These are phyloP conservation scores for Rhamnella rubrinervis DNA, from an alignment of 331 rosid genomes.

Conservation along the genomic window DNA sequence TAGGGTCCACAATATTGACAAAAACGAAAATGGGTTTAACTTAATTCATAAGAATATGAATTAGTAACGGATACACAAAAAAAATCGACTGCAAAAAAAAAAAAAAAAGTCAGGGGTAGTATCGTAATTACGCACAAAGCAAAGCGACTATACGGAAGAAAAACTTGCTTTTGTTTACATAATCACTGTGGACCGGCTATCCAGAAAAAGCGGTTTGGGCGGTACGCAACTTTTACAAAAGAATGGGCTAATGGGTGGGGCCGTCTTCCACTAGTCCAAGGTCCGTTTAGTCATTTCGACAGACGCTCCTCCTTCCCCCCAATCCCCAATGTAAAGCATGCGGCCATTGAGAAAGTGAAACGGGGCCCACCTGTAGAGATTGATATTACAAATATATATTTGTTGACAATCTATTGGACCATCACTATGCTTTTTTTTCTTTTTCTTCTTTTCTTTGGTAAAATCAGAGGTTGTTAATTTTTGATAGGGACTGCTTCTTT, in stretches of 20 bases:
- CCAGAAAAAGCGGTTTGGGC: constrained; percentile 19
- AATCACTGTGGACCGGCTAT: constrained; percentile 16
- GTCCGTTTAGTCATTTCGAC: constrained; percentile 25
- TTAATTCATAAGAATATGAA: no score
- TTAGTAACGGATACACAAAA: no score
- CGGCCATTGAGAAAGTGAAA: not conserved
- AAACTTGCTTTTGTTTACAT: not conserved
- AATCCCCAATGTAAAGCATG: constrained; percentile 17
- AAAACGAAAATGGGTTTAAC: no score
- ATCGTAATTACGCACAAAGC: not conserved
- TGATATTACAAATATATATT: not conserved
- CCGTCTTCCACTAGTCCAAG: constrained; percentile 21
- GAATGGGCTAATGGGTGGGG: constrained; percentile 43
- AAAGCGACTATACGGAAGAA: no score
- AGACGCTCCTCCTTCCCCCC: constrained; percentile 47
- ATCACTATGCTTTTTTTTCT: no score
- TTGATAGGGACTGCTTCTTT: no score
- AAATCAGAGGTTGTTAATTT: no score
- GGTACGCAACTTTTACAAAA: constrained; percentile 19
- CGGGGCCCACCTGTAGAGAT: constrained; percentile 1
- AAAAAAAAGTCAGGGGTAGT: not conserved
- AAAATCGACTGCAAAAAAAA: not conserved
- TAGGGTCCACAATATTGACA: no score
- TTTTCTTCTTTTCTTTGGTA: no score
- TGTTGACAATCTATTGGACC: no score